Conservation (phyloP, 148 eudicot species). For the Selenicereus undatus region DNA sequence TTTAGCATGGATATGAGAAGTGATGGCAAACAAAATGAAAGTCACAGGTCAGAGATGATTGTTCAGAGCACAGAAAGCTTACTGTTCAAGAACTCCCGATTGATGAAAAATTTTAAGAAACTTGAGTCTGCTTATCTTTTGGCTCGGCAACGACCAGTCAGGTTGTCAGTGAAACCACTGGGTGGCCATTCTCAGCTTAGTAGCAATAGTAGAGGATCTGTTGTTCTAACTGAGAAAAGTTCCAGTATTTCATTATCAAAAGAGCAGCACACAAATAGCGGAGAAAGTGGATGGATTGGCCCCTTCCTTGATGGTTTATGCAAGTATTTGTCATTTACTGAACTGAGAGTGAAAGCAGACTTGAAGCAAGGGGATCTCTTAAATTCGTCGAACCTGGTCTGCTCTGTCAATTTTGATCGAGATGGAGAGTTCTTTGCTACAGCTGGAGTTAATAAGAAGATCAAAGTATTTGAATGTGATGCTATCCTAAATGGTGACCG, state of each 20-base stretch:
- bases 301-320: slow-evolving; percentile 85
- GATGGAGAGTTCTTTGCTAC: slow-evolving; percentile 94
- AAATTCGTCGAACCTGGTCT: slow-evolving; percentile 84
- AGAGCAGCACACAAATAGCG: slow-evolving; percentile 31
- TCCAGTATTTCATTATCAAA: slow-evolving; percentile 43
- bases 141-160: slow-evolving; percentile 58
- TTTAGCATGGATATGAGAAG: slow-evolving; percentile 43
- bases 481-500: slow-evolving; percentile 63
- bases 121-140: slow-evolving; percentile 79
- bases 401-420: slow-evolving; percentile 85
- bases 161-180: slow-evolving; percentile 40
- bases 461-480: slow-evolving; percentile 83
- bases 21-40: slow-evolving; percentile 37
- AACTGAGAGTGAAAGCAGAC: slow-evolving; percentile 80
- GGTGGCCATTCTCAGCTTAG: slow-evolving; percentile 48
- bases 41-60: slow-evolving; percentile 31
- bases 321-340: slow-evolving; percentile 71
- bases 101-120: slow-evolving; percentile 82
- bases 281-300: slow-evolving; percentile 72
- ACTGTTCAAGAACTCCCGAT: slow-evolving; percentile 53
- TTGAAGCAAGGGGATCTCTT: slow-evolving; percentile 93
- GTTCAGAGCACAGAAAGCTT: slow-evolving; percentile 38
- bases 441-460: slow-evolving; percentile 97
- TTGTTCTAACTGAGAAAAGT: slow-evolving; percentile 57
- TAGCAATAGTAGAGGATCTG: slow-evolving; percentile 69